Evolutionary conservation across 2,329 filamentous ascomycete species (phyloP), one percentile per base, ranked within the genome.

Genomic region (Zasmidium angulare): DNA sequence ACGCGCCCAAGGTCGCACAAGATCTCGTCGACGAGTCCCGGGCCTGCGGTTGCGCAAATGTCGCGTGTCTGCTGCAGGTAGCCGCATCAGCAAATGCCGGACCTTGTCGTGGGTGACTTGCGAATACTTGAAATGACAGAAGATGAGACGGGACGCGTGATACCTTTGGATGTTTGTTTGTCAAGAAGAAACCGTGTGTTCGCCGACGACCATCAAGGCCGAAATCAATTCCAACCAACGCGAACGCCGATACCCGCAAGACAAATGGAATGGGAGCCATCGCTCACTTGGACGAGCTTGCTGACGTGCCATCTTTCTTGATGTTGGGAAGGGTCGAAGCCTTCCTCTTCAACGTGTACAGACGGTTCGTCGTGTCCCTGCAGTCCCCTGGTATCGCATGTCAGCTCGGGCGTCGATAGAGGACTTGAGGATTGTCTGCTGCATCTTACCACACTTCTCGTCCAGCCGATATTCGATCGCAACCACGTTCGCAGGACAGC

Each of bases 401-500:
- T 59, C 47, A 62, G 46, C 26, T 51, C 22, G 29, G n/a, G 46
- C n/a, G 36, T 20, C 12, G 40, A 19, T 12, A 7, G 24, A 26
- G 10, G 40, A 21, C 11, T 29, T 24, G 21, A 20, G 43, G 20
- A 21, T 12, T 48, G 7, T 55, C n/a, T 17, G 11, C 36, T 7
- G 9, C 9, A 10, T 9, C 74, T 58, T 65, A 81, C 79, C 76
- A 66, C 79, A 81, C 61, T 77, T 76, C 65, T 81, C 79, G 57
- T 78, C 72, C 26, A 81, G 66, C 66, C 79, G 72, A 60, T 80
- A 80, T 69, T 81, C 78, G 78, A 80, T 76, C 23, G 79, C 81
- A 53, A 83, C 81, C 26, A 85, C 78, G 62, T 83, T 83, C 17
- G 81, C 78, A 21, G 79, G 79, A 71, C 83, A 85, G 61, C 82